Conservation (phyloP, 1,139 yeast genomes). For the Candida neerlandica region DNA sequence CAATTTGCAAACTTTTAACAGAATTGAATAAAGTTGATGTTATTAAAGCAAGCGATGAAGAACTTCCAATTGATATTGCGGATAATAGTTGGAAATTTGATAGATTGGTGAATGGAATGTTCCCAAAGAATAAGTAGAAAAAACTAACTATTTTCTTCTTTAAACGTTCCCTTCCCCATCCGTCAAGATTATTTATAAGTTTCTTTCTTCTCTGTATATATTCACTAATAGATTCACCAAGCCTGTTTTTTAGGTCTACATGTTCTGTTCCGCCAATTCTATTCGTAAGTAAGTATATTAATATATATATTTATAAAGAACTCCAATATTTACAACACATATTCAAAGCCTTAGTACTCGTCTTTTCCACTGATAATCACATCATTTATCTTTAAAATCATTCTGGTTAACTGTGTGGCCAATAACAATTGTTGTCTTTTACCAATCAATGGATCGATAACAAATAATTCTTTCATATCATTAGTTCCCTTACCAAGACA, state of each 20-base stretch:
- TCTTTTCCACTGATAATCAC: constrained; percentile 92
- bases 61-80: constrained; percentile 32
- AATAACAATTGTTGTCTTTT: constrained; percentile 92
- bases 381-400: constrained; percentile 95
- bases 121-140: background rate
- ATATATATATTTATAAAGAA: background rate
- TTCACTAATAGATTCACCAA: background rate
- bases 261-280: background rate
- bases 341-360: constrained; percentile 47
- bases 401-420: constrained; percentile 96
- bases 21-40: constrained; percentile 33
- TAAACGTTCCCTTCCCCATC: background rate
- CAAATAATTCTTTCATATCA: constrained; percentile 92
- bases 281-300: background rate
- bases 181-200: background rate
- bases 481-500: constrained; percentile 85
- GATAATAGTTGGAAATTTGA: constrained; percentile 34
- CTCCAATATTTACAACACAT: background rate
- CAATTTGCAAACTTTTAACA: constrained; percentile 37
- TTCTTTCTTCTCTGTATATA: background rate
- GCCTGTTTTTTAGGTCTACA: background rate
- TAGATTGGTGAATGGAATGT: constrained; percentile 24
- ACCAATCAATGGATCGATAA: constrained; percentile 95
- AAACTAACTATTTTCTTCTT: too few relatives aligned
- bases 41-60: constrained; percentile 16